A percentile compares a stretch with the other conserved stretches of the same genome.
phyloP scores from a whole-genome alignment of 2,329 filamentous ascomycete genomes.

The Nemania sp. region DNA sequence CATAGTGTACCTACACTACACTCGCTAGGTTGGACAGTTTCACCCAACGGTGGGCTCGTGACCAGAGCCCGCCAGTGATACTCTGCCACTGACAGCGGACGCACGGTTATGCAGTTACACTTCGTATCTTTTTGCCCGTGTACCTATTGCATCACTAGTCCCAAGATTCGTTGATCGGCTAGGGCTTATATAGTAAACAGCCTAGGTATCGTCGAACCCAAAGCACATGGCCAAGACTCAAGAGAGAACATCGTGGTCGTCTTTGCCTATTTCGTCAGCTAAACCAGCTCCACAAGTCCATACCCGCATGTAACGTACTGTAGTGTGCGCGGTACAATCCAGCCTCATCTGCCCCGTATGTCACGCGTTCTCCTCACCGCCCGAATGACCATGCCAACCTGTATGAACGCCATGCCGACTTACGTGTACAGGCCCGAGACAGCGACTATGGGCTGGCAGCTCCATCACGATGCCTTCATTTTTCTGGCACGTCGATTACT shows the following conservation, averaged over 20 bases:
- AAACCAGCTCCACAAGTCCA: constrained; percentile 15
- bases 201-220: constrained; percentile 9
- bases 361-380: constrained; percentile 29
- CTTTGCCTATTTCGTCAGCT: constrained; percentile 4
- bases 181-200: constrained; percentile 20
- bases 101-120: constrained; percentile 21
- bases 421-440: constrained; percentile 28
- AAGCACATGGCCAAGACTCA: constrained; percentile 22
- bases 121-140: constrained; percentile 20
- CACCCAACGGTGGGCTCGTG: constrained; percentile 29
- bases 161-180: constrained; percentile 25
- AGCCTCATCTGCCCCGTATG: constrained; percentile 24
- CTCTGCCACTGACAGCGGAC: constrained; percentile 17
- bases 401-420: constrained; percentile 31
- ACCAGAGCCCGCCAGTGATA: constrained; percentile 23
- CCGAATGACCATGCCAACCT: constrained; percentile 17
- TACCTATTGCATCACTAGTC: constrained; percentile 25
- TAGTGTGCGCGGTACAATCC: constrained; percentile 21
- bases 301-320: constrained; percentile 17
- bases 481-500: constrained; percentile 16
- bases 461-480: constrained; percentile 32
- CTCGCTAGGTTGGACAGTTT: constrained; percentile 17
- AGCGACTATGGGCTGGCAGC: constrained; percentile 22
- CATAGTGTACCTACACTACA: background rate
- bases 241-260: constrained; percentile 17